A percentile compares a stretch with the other conserved stretches of the same genome.
Evolutionary conservation across 768 basidiomycete species (phyloP).

Genomic region (Boletus huronensis): DNA sequence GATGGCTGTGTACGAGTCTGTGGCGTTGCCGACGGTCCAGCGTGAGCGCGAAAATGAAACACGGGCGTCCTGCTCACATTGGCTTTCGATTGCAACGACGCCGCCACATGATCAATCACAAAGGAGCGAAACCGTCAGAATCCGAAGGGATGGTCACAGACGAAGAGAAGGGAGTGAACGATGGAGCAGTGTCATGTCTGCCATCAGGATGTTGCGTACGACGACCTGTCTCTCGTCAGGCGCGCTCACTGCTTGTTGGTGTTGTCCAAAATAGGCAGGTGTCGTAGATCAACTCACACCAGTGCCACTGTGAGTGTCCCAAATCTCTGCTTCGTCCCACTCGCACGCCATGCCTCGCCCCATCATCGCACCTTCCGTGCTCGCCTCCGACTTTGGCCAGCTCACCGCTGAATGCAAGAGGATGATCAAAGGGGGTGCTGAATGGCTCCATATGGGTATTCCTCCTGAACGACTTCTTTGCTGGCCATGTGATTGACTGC

Average conservation of each 20-base stretch:
- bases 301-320: constrained; percentile 1
- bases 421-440: constrained; percentile 92
- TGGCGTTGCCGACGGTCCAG: constrained; percentile 25
- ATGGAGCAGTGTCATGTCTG: background rate
- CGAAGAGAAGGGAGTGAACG: background rate
- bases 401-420: constrained; percentile 93
- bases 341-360: constrained; percentile 65
- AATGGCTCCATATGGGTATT: constrained; percentile 97
- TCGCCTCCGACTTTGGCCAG: constrained; percentile 96
- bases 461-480: background rate
- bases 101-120: constrained; percentile 23
- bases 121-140: background rate
- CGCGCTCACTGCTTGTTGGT: background rate
- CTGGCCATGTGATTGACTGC: constrained; percentile 10
- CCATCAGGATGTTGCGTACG: background rate
- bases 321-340: constrained; percentile 6
- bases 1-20: constrained; percentile 39
- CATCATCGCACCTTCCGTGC: constrained; percentile 95
- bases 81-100: constrained; percentile 37
- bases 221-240: background rate
- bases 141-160: constrained; percentile 5
- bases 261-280: constrained; percentile 24
- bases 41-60: constrained; percentile 2
- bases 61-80: constrained; percentile 33
- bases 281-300: constrained; percentile 21